These are phyloP conservation scores for Colletotrichum spaethianum DNA, from an alignment of 2,329 filamentous ascomycete species.

Conservation along the genomic window DNA sequence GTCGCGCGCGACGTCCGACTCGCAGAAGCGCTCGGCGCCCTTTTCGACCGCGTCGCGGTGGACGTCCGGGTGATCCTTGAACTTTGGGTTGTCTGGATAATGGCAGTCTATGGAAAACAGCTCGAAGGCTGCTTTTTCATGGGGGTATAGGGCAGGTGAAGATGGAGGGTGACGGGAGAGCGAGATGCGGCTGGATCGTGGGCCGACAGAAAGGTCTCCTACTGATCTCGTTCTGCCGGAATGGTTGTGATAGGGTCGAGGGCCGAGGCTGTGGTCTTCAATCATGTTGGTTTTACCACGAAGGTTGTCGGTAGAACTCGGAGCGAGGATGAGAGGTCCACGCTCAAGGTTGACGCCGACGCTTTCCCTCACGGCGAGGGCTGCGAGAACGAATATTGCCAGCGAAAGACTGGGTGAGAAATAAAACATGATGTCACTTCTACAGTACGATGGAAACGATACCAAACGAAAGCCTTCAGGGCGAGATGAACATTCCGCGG, in stretches of 20 bases:
- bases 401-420: too few species aligned
- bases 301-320: neutral
- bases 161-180: constrained; percentile 44
- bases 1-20: neutral
- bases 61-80: neutral
- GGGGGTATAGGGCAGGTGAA: neutral
- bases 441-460: too few species aligned
- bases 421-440: neutral
- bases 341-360: neutral
- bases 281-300: neutral
- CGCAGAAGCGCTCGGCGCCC: neutral
- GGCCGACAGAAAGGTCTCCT: neutral
- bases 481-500: neutral
- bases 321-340: too few species aligned
- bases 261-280: neutral
- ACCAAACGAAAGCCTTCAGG: neutral
- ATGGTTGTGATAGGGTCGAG: neutral
- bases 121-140: neutral
- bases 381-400: neutral
- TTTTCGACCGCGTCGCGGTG: neutral
- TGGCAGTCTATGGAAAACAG: neutral
- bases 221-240: neutral
- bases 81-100: neutral
- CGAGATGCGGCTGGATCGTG: constrained; percentile 42
- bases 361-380: neutral